phyloP scores from a whole-genome alignment of 2,329 filamentous ascomycete genomes.

The Microdochium trichocladiopsis region DNA sequence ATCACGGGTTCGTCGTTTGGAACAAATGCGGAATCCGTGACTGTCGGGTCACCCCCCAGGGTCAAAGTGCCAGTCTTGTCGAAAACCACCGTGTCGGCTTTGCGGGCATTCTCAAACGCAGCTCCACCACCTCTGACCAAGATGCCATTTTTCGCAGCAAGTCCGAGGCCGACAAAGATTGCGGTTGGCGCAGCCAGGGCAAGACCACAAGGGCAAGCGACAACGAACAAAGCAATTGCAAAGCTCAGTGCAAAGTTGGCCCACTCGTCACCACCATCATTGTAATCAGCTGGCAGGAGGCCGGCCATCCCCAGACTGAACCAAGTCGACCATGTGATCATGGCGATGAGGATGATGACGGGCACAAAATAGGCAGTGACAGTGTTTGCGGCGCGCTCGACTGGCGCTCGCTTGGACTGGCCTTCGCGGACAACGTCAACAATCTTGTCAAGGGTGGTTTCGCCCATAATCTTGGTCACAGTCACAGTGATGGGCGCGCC shows the following conservation, averaged over 20 bases:
- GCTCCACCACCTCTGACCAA: slow-evolving; percentile 79
- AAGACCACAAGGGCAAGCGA: slow-evolving; percentile 79
- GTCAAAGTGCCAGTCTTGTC: slow-evolving; percentile 87
- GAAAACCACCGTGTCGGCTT: slow-evolving; percentile 72
- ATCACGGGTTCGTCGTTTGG: slow-evolving; percentile 24
- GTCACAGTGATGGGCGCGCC: slow-evolving; percentile 53
- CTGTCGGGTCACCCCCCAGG: slow-evolving; percentile 61
- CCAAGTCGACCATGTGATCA: slow-evolving; percentile 68
- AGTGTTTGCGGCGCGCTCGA: slow-evolving; percentile 67
- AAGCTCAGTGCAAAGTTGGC: slow-evolving; percentile 72
- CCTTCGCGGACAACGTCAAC: slow-evolving; percentile 71
- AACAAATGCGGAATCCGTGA: slow-evolving; percentile 41
- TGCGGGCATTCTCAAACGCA: slow-evolving; percentile 78
- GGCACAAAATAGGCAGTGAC: slow-evolving; percentile 75
- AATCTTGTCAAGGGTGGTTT: slow-evolving; percentile 75
- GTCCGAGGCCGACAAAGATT: slow-evolving; percentile 73
- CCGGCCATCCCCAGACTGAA: slow-evolving; percentile 55
- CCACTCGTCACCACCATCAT: slow-evolving; percentile 51
- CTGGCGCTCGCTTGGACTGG: slow-evolving; percentile 66
- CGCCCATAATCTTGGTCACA: slow-evolving; percentile 58
- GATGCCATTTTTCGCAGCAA: slow-evolving; percentile 74
- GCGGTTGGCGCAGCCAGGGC: slow-evolving; percentile 82
- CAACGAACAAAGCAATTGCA: slow-evolving; percentile 79
- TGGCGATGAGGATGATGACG: slow-evolving; percentile 60
- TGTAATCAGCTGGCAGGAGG: slow-evolving; percentile 48